phyloP scores from a whole-genome alignment of 116 monocot species.

The Posidonia oceanica region DNA sequence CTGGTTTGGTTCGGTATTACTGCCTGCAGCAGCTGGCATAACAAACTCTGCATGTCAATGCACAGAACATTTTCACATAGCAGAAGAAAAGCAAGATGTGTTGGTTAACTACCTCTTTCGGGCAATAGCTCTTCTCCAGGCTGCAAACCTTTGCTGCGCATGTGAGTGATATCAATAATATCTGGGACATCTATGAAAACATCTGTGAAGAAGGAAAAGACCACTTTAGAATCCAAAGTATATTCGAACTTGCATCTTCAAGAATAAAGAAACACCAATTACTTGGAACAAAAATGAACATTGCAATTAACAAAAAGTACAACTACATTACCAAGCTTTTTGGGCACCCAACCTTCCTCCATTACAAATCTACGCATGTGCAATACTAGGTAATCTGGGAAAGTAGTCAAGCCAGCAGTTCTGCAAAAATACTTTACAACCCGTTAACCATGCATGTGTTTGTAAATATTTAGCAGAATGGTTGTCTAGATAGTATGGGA shows the following conservation, averaged over 20 bases:
- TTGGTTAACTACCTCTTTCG: slow-evolving; percentile 39
- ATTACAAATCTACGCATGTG: slow-evolving; percentile 97
- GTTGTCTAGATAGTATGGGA: slow-evolving; percentile 69
- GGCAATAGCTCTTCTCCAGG: slow-evolving; percentile 85
- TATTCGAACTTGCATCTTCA: too few species aligned
- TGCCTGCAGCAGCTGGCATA: slow-evolving; percentile 28
- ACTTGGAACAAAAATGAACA: background rate
- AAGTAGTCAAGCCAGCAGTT: slow-evolving; percentile 83
- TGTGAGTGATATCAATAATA: slow-evolving; percentile 73
- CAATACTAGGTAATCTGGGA: slow-evolving; percentile 91
- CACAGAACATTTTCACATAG: background rate
- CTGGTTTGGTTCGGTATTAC: slow-evolving; percentile 19
- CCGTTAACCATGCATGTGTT: too few species aligned
- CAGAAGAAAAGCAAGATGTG: background rate
- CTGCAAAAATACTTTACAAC: slow-evolving; percentile 18
- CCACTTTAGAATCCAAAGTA: background rate
- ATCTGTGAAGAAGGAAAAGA: slow-evolving; percentile 38
- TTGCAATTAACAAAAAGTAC: background rate
- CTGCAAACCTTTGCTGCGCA: slow-evolving; percentile 89
- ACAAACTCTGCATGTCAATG: background rate
- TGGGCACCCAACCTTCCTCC: slow-evolving; percentile 98
- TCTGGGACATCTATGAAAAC: slow-evolving; percentile 96
- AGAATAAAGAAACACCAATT: background rate
- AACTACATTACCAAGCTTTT: slow-evolving; percentile 67
- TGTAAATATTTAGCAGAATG: too few species aligned